Conservation (phyloP, 2,329 filamentous ascomycete species). For the Lizonia empirigonia region DNA sequence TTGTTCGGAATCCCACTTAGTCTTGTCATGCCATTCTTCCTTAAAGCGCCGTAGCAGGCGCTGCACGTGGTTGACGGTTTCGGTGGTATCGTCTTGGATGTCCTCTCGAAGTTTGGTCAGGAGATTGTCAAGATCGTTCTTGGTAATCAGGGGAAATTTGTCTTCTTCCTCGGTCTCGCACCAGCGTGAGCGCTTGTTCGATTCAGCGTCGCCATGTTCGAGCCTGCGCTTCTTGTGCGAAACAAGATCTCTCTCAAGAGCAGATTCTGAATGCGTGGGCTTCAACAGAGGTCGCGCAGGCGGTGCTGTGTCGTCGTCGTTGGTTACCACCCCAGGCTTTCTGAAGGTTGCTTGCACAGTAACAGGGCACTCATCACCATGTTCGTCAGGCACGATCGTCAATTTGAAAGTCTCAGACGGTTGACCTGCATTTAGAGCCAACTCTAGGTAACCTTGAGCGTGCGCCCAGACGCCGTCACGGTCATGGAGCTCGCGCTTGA, state of each 20-base stretch:
- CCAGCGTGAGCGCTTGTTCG: slow-evolving; percentile 17
- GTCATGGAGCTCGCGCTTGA: slow-evolving; percentile 31
- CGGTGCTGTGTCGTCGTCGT: slow-evolving; percentile 1
- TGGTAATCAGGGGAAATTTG: slow-evolving; percentile 28
- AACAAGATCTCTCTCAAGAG: slow-evolving; percentile 26
- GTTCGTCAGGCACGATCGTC: slow-evolving; percentile 13
- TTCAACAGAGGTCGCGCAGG: slow-evolving; percentile 7
- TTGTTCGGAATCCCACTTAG: slow-evolving; percentile 11
- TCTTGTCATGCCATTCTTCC: slow-evolving; percentile 37
- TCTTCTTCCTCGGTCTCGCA: slow-evolving; percentile 17
- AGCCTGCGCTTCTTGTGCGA: slow-evolving; percentile 27
- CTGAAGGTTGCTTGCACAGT: slow-evolving; percentile 21
- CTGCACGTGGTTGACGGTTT: slow-evolving; percentile 58
- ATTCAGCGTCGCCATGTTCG: slow-evolving; percentile 11
- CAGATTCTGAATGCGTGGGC: slow-evolving; percentile 22
- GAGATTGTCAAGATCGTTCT: slow-evolving; percentile 27
- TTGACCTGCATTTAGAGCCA: slow-evolving; percentile 8
- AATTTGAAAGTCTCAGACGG: slow-evolving; percentile 2
- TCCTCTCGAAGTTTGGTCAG: slow-evolving; percentile 28
- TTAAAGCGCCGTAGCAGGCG: slow-evolving; percentile 54
- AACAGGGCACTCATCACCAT: slow-evolving; percentile 25
- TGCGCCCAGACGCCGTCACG: slow-evolving; percentile 23
- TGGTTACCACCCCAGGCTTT: slow-evolving; percentile 1
- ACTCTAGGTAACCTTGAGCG: slow-evolving; percentile 23
- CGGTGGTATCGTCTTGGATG: slow-evolving; percentile 31